Evolutionary conservation across 2,329 filamentous ascomycete species (phyloP).

Genomic region (Ilyonectria robusta): DNA sequence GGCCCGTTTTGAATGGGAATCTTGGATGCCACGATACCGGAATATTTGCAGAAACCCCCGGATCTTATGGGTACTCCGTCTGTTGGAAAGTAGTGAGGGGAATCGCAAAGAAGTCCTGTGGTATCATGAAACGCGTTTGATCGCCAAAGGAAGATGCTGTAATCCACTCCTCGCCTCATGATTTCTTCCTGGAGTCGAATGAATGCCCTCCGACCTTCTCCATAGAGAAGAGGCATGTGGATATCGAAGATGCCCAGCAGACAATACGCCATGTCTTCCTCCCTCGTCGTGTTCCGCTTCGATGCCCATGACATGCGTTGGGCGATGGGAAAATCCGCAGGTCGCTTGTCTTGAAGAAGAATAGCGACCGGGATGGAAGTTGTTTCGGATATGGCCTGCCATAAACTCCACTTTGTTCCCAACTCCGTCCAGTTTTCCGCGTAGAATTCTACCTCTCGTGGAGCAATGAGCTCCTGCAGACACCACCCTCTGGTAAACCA

Average conservation of each 20-base stretch:
- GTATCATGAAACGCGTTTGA: constrained; percentile 10
- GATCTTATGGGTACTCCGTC: constrained; percentile 18
- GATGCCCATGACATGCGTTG: constrained; percentile 31
- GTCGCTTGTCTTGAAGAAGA: constrained; percentile 15
- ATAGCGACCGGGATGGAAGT: constrained; percentile 18
- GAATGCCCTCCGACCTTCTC: constrained; percentile 23
- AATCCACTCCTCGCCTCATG: constrained; percentile 24
- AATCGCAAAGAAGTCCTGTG: constrained; percentile 25
- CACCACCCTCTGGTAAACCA: constrained; percentile 30
- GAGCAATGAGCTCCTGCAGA: constrained; percentile 30
- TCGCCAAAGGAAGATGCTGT: constrained; percentile 30
- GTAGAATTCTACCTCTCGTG: constrained; percentile 31
- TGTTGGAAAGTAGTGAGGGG: constrained; percentile 20
- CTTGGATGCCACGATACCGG: constrained; percentile 7
- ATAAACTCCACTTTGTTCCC: constrained; percentile 29
- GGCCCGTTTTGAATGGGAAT: not conserved
- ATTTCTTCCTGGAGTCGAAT: constrained; percentile 26
- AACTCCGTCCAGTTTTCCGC: constrained; percentile 27
- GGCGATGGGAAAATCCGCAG: constrained; percentile 6
- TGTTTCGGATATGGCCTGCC: constrained; percentile 20
- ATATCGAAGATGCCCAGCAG: constrained; percentile 29
- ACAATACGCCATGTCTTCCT: constrained; percentile 28
- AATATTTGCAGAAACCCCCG: constrained; percentile 15
- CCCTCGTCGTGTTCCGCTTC: constrained; percentile 20
- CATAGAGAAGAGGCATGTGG: constrained; percentile 29